Base-by-base conservation (phyloP, 2,329 filamentous ascomycete genomes). In the Apiospora arundinis region DNA sequence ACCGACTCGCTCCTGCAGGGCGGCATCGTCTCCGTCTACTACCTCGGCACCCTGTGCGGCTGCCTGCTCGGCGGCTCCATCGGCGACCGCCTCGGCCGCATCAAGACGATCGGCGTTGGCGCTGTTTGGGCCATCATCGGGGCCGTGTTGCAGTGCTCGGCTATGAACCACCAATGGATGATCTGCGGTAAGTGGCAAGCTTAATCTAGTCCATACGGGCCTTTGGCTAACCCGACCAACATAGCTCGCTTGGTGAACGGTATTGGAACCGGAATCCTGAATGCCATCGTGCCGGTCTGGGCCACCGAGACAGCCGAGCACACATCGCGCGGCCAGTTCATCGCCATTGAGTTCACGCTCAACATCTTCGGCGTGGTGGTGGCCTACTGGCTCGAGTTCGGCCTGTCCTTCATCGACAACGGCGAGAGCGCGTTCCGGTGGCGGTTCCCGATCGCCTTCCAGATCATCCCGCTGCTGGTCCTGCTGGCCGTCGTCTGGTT, bases 301-400 rank as follows among this genome's bases (percentile, higher is more conserved):
- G 90, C 91, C 0, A 92, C 91, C 0, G 92, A 93, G 79, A 92
- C 89, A 0, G 89, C 90, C 0, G 88, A 91, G 49, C 90, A 93
- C 76, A 92, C 87, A 0, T 90, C 88, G 2, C 87, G 92, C 52
- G 92, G 92, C 7, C 86, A 90, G 67, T 92, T 92, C 73, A 89
- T 93, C 71, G 90, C 91, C 12, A 90, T 92, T 70, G 92, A 93
- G 76, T 93, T 94, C 73, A 93, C 91, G 0, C 80, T 93, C 11
- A 94, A 93, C 77, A 93, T 93, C 72, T 90, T 92, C 67, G 91
- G 91, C 76, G 90, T 93, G 0, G 88, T 91, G 25, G 83, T 91
- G 46, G 81, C 87, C 3, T 92, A 92, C 74, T 92, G 89, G 90
- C 79, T 86, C 8, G 84, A 86, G 74, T 90, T 88, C 73, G 90